A percentile compares a stretch with the other conserved stretches of the same genome.
Conservation (phyloP, 2,329 filamentous ascomycete species). For the Ilyonectria mors-panacis region DNA sequence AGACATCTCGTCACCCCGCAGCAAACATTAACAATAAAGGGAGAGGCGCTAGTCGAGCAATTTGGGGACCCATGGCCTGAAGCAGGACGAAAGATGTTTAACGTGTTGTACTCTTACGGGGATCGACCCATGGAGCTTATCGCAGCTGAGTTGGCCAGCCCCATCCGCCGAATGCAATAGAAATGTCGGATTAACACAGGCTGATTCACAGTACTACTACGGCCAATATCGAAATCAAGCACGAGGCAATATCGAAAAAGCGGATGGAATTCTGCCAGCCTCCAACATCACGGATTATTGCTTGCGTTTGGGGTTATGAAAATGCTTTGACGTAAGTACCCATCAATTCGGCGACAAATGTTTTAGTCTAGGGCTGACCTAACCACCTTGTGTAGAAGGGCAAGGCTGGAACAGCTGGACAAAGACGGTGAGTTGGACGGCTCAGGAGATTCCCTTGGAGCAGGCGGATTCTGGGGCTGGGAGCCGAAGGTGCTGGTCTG, state of each 20-base stretch:
- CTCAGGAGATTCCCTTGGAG: conserved; percentile 4
- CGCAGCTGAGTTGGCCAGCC: conserved; percentile 18
- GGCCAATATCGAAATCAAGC: conserved; percentile 28
- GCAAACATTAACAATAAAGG: conserved; percentile 16
- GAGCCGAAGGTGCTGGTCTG: conserved; percentile 26
- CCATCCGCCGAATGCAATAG: background rate
- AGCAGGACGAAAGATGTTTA: conserved; percentile 28
- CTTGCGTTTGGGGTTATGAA: conserved; percentile 26
- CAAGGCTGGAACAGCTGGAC: conserved; percentile 27
- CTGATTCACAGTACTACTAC: conserved; percentile 12
- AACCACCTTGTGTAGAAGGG: background rate
- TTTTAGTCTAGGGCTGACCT: background rate
- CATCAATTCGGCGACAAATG: background rate
- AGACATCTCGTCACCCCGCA: conserved; percentile 16
- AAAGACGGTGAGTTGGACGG: conserved; percentile 31
- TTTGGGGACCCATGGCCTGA: conserved; percentile 32
- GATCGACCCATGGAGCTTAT: conserved; percentile 32
- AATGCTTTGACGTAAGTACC: conserved; percentile 25
- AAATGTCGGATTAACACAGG: background rate
- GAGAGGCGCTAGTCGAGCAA: conserved; percentile 17
- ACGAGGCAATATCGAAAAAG: conserved; percentile 32
- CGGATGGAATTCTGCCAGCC: conserved; percentile 31
- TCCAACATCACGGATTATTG: conserved; percentile 25
- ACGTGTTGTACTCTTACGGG: conserved; percentile 28
- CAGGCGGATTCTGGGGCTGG: conserved; percentile 27